A percentile compares a stretch with the other conserved stretches of the same genome.
phyloP scores from a whole-genome alignment of 257 asterid species.

The Ilex asprella region DNA sequence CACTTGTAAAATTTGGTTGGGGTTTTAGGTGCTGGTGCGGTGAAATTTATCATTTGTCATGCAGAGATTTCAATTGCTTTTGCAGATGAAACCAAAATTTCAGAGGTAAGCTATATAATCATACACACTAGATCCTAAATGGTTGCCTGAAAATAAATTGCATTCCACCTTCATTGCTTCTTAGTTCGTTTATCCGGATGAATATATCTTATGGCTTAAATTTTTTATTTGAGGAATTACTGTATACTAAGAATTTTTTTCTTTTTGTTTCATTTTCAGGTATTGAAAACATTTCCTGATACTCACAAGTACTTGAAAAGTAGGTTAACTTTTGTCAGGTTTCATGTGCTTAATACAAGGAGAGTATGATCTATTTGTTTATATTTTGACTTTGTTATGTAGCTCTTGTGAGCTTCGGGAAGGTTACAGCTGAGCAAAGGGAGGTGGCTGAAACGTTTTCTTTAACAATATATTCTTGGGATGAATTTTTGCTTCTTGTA shows the following conservation, averaged over 20 bases:
- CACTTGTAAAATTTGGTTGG: constrained; percentile 2
- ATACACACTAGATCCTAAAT: not conserved
- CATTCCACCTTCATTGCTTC: not conserved
- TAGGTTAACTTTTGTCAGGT: constrained; percentile 25
- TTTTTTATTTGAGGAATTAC: not conserved
- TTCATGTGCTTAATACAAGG: not conserved
- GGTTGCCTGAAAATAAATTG: not conserved
- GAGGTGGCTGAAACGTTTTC: constrained; percentile 41
- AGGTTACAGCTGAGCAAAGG: constrained; percentile 45
- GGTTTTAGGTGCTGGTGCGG: constrained; percentile 73
- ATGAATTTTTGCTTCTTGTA: constrained; percentile 72
- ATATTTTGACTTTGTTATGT: constrained; percentile 9
- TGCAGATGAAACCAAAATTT: constrained; percentile 58
- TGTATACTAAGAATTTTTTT: not conserved
- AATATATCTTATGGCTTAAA: not conserved
- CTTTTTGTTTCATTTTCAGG: constrained; percentile 22
- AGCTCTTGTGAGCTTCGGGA: constrained; percentile 78
- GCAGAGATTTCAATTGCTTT: constrained; percentile 69
- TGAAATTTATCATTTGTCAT: constrained; percentile 63
- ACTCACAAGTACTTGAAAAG: constrained; percentile 54
- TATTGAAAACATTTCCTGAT: constrained; percentile 58
- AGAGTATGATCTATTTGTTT: not conserved
- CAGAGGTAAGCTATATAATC: constrained; percentile 36
- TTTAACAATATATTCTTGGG: constrained; percentile 56
- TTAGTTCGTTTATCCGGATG: not conserved